Evolutionary conservation across 2,329 filamentous ascomycete species (phyloP), one percentile per base, ranked within the genome.

Genomic region (Epichloe bromicola): DNA sequence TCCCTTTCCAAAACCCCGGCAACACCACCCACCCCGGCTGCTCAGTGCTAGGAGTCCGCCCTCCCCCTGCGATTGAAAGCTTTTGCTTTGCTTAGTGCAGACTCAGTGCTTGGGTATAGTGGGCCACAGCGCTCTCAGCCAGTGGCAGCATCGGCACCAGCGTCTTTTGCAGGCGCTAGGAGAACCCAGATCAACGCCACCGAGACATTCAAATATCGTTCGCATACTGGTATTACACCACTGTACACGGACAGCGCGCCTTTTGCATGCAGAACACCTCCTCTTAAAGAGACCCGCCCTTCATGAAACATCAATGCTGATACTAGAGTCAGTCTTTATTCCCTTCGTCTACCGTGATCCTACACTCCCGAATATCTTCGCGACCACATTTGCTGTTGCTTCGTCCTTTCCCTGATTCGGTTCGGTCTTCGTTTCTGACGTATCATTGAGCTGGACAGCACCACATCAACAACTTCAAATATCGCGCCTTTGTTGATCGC

Each of bases 401-500:
- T 14, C 14, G 30, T 30, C 30, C 10, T 30, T 30, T 11, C 10
- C 26, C 8, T 30, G 30, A 10, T 14, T 23, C 10, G 10, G n/a
- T 42, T 17, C 26, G 12, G 12, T 19, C 5, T 39, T 17, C 34
- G 23, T 48, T 36, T 34, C 48, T 50, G 14, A 50, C 48, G 15
- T 45, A n/a, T 26, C 14, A 14, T 44, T 12, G 17, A 36, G 14
- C 30, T 23, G 42, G 20, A 17, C 23, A 50, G 41, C 15, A 34
- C 42, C 43, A 48, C 38, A 10, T 53, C 53, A 20, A 41, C 63
- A 43, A 43, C 63, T 62, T 45, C 53, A 56, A 37, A 37, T 56
- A 56, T 49, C 56, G 54, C 55, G 60, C 58, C 58, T 56, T 65
- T 49, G 53, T 61, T 49, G 53, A 57, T 54, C 60, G 63, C 52